Conservation (phyloP, 2,329 filamentous ascomycete species). For the Aspergillus sp. region DNA sequence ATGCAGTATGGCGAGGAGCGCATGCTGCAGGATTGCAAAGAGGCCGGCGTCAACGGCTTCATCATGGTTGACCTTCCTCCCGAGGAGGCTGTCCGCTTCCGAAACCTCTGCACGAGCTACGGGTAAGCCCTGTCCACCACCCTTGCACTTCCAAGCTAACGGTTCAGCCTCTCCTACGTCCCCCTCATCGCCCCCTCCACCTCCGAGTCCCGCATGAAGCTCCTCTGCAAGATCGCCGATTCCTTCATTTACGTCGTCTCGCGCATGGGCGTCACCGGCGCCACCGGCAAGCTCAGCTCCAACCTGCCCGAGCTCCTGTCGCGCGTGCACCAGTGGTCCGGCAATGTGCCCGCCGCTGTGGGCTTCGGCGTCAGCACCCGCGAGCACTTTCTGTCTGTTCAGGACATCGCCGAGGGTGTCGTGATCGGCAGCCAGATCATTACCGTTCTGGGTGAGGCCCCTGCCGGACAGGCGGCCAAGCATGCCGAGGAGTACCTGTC, state of each 20-base stretch:
- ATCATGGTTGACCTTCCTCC: constrained; percentile 96
- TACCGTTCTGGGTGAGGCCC: constrained; percentile 69
- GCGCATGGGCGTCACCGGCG: constrained; percentile 93
- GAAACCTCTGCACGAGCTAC: constrained; percentile 31
- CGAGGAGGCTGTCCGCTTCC: constrained; percentile 82
- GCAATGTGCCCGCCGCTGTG: constrained; percentile 84
- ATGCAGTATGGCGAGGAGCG: constrained; percentile 91
- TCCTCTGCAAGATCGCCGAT: constrained; percentile 93
- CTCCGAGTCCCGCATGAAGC: constrained; percentile 87
- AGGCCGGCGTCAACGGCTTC: constrained; percentile 87
- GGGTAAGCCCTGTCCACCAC: constrained; percentile 22
- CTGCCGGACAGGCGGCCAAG: constrained; percentile 63
- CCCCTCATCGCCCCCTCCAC: constrained; percentile 95
- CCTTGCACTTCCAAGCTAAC: background rate
- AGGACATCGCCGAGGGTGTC: constrained; percentile 83
- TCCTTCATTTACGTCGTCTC: constrained; percentile 99
- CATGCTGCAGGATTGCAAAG: constrained; percentile 78
- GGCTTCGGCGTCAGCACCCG: constrained; percentile 95
- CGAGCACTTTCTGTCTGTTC: constrained; percentile 87
- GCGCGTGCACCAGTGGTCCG: constrained; percentile 88
- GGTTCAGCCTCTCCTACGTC: constrained; percentile 76
- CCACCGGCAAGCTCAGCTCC: constrained; percentile 75
- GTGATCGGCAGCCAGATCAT: constrained; percentile 97
- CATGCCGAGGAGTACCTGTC: constrained; percentile 85
- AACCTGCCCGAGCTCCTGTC: constrained; percentile 77